A percentile compares a stretch with the other conserved stretches of the same genome.
Evolutionary conservation across 768 basidiomycete genomes (phyloP).

Genomic region (Podaxis carcinomalis): DNA sequence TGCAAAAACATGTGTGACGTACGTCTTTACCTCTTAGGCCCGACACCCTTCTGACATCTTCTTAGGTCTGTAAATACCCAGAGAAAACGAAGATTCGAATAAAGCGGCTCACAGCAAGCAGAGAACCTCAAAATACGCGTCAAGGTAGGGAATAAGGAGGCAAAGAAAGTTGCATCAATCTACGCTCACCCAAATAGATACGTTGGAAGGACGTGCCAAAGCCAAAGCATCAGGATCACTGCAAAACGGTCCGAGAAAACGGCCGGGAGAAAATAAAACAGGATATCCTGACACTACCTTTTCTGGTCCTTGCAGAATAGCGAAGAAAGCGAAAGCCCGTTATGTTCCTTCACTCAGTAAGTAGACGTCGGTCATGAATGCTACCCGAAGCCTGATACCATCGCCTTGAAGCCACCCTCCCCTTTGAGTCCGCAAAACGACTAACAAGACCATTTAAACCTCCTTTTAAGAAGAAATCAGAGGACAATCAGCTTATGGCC

Average conservation of each 20-base stretch:
- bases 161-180: background rate
- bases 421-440: constrained; percentile 33
- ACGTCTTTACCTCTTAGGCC: constrained; percentile 17
- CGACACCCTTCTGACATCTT: background rate
- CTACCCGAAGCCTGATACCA: background rate
- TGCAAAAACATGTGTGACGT: constrained; percentile 85
- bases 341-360: constrained; percentile 29
- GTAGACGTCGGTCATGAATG: background rate
- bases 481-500: background rate
- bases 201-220: background rate
- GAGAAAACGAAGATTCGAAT: constrained; percentile 54
- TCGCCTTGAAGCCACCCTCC: constrained; percentile 35
- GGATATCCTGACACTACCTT: constrained; percentile 6
- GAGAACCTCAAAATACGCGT: constrained; percentile 4
- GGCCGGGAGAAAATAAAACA: background rate
- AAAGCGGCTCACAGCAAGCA: constrained; percentile 41
- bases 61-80: constrained; percentile 75
- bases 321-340: constrained; percentile 31
- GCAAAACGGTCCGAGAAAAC: background rate
- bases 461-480: constrained; percentile 24
- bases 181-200: background rate
- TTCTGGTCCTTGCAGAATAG: constrained; percentile 1
- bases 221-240: background rate
- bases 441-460: constrained; percentile 49
- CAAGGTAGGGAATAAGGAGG: background rate